Evolutionary conservation across 192 early-diverging fungal species (phyloP).

Genomic region (Umbelopsis sp.): DNA sequence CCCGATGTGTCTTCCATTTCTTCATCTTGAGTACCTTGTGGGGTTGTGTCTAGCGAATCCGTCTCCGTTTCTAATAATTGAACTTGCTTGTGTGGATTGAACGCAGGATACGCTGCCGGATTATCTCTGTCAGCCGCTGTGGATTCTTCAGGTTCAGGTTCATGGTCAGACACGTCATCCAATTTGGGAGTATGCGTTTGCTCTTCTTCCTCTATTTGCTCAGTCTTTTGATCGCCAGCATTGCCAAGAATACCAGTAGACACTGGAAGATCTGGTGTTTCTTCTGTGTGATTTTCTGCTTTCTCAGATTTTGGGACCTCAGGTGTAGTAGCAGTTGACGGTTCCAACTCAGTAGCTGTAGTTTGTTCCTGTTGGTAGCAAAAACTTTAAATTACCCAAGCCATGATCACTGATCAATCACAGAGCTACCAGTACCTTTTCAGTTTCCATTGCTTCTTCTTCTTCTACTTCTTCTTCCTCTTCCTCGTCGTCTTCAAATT

Average conservation of each 20-base stretch:
- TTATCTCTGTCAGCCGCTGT: conserved; percentile 1
- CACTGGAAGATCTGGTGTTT: not conserved
- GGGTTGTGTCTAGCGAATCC: conserved; percentile 4
- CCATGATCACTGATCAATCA: not conserved
- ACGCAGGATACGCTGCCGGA: conserved; percentile 12
- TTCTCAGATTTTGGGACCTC: not conserved
- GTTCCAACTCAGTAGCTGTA: not conserved
- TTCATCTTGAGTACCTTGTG: conserved; percentile 10
- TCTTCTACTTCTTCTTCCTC: not conserved
- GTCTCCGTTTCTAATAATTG: conserved; percentile 8
- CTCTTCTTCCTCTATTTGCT: conserved; percentile 3
- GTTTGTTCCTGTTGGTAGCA: not conserved
- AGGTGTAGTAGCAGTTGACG: not conserved
- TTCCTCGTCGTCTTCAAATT: conserved; percentile 9
- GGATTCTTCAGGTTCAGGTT: not conserved
- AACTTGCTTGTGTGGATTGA: not conserved
- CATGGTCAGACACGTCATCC: conserved; percentile 10
- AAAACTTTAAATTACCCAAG: not conserved
- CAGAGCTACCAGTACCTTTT: not conserved
- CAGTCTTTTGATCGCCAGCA: not conserved
- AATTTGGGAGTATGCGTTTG: conserved; percentile 11
- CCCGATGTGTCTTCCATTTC: conserved; percentile 7
- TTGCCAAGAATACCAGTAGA: not conserved
- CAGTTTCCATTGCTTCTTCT: conserved; percentile 12
- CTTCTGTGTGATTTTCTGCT: not conserved